Conservation (phyloP, 2,329 filamentous ascomycete species). For the Cercospora nicotianae region DNA sequence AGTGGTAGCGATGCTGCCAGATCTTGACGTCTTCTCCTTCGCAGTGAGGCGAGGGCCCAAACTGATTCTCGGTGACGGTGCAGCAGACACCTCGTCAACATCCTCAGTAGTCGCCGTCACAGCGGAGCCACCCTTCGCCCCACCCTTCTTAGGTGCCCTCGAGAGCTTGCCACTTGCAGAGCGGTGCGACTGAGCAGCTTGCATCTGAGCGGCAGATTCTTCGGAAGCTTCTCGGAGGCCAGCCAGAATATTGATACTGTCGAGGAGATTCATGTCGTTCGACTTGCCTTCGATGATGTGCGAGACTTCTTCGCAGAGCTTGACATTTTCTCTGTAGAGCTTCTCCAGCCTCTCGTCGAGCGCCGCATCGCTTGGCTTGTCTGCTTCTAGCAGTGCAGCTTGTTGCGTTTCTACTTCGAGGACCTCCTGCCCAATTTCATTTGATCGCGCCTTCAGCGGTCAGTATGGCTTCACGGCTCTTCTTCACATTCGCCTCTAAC, state of each 20-base stretch:
- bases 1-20: conserved; percentile 47
- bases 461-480: neutral
- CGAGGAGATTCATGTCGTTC: conserved; percentile 44
- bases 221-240: conserved; percentile 51
- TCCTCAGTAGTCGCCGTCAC: conserved; percentile 33
- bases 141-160: conserved; percentile 31
- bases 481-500: neutral
- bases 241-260: conserved; percentile 49
- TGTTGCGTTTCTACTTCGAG: conserved; percentile 41
- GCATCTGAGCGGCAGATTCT: conserved; percentile 41
- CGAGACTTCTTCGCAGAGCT: conserved; percentile 48
- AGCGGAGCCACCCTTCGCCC: conserved; percentile 26
- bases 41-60: conserved; percentile 29
- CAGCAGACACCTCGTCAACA: conserved; percentile 35
- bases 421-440: conserved; percentile 40
- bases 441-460: conserved; percentile 32
- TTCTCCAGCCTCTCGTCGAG: conserved; percentile 50
- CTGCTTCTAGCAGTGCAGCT: conserved; percentile 35
- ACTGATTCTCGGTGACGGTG: conserved; percentile 37
- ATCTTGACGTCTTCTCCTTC: conserved; percentile 42
- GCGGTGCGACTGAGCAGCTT: conserved; percentile 28
- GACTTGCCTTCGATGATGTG: conserved; percentile 47
- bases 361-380: conserved; percentile 36
- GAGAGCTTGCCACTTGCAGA: conserved; percentile 33
- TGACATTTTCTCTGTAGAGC: conserved; percentile 51